Base-by-base conservation (phyloP, 2,329 filamentous ascomycete genomes). In the Xylariomycetidae sp. region DNA sequence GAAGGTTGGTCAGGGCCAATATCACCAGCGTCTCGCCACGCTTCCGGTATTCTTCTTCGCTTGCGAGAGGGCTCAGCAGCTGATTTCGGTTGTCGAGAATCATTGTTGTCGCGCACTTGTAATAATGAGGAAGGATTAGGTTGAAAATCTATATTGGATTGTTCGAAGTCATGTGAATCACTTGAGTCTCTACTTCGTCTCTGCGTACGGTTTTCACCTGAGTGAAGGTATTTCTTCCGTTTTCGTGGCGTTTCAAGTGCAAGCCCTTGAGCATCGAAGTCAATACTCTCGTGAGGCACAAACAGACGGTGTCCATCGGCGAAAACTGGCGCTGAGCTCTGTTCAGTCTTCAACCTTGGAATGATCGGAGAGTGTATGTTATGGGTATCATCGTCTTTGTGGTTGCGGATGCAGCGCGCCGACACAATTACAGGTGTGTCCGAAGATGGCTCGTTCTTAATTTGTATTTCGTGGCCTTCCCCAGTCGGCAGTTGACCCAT, bases 381-480 rank as follows among this genome's bases (percentile, higher is more conserved):
- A 8, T 56, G 31, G 8, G 43, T 38, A 12, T 51, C 53, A 3
- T 50, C 44, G 8, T 57, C 49, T 44, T 66, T 73, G 30, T 70
- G 61, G 44, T 74, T 76, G 28, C 63, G 63, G 2, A 77, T 50
- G 13, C 50, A 48, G 11, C 70, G 66, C 40, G 74, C 72, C 4
- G 63, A 74, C 3, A 78, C 53, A 5, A 79, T 47, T 2, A 76
- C 54, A 0, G 68, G 71, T 3, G 49, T 50, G 36, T 78, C 73
- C 1, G 74, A 79, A 4, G 69, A 72, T 11, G 68, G 67, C 40
- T 77, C 73, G n/a, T 56, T 36, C 44, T 78, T 77, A 16, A 76
- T 46, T 3, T 27, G 9, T 18, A 31, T 23, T 12, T 44, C 29
- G 10, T 17, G 19, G n/a, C n/a, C n/a, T n/a, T n/a, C n/a, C n/a